A percentile compares a stretch with the other conserved stretches of the same genome.
Evolutionary conservation across 352 stramenopile species (phyloP).

Genomic region (Globisporangium splendens): DNA sequence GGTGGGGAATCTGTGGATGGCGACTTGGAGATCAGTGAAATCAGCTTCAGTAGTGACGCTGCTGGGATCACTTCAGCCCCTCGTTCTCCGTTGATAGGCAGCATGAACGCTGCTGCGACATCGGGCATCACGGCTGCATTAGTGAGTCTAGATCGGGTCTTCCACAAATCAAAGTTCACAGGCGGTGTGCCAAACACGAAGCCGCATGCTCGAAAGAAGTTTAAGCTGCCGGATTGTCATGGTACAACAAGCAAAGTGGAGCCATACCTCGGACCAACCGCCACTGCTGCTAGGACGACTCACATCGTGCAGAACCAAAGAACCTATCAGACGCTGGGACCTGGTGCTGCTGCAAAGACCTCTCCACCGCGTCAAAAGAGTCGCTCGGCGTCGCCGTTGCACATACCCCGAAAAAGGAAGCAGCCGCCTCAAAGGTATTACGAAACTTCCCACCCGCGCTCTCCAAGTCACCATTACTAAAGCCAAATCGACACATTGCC

Average conservation of each 20-base stretch:
- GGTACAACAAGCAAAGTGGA: constrained; percentile 29
- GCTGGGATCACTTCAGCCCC: background rate
- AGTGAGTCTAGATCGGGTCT: constrained; percentile 32
- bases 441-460: background rate
- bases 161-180: constrained; percentile 30
- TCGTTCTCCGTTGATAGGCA: constrained; percentile 1
- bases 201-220: constrained; percentile 35
- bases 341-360: background rate
- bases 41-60: background rate
- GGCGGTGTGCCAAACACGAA: constrained; percentile 33
- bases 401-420: constrained; percentile 1
- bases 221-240: constrained; percentile 36
- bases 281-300: background rate
- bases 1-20: constrained; percentile 25
- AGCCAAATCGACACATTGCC: background rate
- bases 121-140: constrained; percentile 21
- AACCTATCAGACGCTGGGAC: background rate
- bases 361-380: constrained; percentile 3
- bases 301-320: background rate
- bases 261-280: constrained; percentile 3
- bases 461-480: constrained; percentile 1
- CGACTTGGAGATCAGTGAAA: constrained; percentile 36
- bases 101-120: constrained; percentile 9
- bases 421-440: background rate
- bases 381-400: constrained; percentile 5